Percentiles rank a stretch among this genome's conserved stretches.
Evolutionary conservation across 1,139 yeast species (phyloP).

Genomic region (Lodderomyces metapsilosis): DNA sequence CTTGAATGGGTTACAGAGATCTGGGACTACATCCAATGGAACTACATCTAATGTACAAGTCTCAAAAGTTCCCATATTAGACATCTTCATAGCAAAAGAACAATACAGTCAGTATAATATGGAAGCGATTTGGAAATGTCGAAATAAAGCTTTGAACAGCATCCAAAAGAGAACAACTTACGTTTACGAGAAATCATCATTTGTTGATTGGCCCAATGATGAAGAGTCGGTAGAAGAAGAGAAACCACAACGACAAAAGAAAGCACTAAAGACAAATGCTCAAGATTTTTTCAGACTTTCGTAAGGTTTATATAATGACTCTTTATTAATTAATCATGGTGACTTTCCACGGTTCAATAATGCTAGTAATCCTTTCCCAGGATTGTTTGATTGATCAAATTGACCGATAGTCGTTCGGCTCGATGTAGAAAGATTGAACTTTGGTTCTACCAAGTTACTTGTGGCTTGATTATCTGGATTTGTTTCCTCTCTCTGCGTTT

Average conservation of each 20-base stretch:
- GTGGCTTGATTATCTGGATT: not conserved
- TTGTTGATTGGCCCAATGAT: not conserved
- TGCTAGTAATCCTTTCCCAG: constrained; percentile 19
- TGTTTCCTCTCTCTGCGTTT: not conserved
- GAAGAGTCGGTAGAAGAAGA: not conserved
- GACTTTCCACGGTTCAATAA: constrained; percentile 18
- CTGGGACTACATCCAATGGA: not conserved
- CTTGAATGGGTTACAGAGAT: constrained; percentile 15
- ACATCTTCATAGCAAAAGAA: constrained; percentile 4
- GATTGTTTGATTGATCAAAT: constrained; percentile 9
- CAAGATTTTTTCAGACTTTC: constrained; percentile 17
- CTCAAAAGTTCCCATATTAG: not conserved
- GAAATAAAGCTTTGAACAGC: constrained; percentile 1
- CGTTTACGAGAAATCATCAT: not conserved
- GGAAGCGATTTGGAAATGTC: constrained; percentile 3
- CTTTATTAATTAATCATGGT: too few species aligned
- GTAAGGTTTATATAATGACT: not conserved
- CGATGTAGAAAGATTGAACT: not conserved
- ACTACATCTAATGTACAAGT: not conserved
- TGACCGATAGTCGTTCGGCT: not conserved
- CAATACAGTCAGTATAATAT: not conserved
- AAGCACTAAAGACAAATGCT: constrained; percentile 15
- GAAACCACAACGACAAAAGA: constrained; percentile 6
- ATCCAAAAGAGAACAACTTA: constrained; percentile 6
- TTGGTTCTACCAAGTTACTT: not conserved